Evolutionary conservation across 108 stramenopile species (phyloP).

Genomic region (Cyclotella kingstonii): DNA sequence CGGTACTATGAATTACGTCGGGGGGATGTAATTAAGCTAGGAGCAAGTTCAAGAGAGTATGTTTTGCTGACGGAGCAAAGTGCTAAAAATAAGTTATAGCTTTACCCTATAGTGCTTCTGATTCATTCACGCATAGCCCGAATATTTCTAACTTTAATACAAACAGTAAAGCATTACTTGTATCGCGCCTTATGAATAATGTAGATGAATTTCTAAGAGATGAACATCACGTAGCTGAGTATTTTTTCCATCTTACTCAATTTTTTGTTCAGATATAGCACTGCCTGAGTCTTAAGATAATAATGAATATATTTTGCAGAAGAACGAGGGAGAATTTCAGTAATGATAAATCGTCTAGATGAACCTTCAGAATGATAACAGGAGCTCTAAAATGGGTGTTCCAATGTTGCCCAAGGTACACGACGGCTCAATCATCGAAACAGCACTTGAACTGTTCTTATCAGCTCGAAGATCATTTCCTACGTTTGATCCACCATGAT

Average conservation of each 20-base stretch:
- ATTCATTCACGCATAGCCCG: too few relatives aligned
- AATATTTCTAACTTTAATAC: too few relatives aligned
- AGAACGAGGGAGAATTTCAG: too few relatives aligned
- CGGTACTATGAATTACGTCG: conserved; percentile 93
- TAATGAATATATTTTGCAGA: too few relatives aligned
- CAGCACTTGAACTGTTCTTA: not conserved
- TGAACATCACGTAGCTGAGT: too few relatives aligned
- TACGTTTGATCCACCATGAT: not conserved
- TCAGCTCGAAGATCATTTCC: conserved; percentile 2
- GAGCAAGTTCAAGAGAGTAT: conserved; percentile 90
- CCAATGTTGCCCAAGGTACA: conserved; percentile 1
- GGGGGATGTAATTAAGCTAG: conserved; percentile 91
- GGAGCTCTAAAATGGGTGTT: conserved; percentile 34
- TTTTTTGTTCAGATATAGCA: too few relatives aligned
- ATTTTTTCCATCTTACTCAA: too few relatives aligned
- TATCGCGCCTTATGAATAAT: too few relatives aligned
- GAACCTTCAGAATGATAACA: conserved; percentile 34
- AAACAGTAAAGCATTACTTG: too few relatives aligned
- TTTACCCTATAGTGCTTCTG: too few relatives aligned
- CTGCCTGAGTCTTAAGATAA: too few relatives aligned
- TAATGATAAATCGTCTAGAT: not conserved
- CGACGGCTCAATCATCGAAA: conserved; percentile 2
- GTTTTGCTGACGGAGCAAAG: conserved; percentile 86
- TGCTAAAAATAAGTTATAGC: conserved; percentile 26
- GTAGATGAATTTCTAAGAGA: too few relatives aligned